Evolutionary conservation across 2,329 filamentous ascomycete genomes (phyloP).

Genomic region (Monilinia vaccinii-corymbosi): DNA sequence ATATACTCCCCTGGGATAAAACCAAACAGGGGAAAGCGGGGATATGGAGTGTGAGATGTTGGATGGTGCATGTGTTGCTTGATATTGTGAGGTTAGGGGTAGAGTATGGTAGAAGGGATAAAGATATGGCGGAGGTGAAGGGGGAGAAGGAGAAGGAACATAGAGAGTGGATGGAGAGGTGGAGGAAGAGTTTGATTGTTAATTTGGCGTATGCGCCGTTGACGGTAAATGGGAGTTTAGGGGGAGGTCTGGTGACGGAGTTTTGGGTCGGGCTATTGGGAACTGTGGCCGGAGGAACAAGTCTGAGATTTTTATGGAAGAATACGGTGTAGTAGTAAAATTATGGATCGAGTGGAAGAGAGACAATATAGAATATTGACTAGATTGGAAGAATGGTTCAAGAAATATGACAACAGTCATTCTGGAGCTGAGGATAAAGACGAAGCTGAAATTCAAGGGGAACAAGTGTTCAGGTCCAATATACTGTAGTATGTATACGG

Average conservation of each 20-base stretch:
- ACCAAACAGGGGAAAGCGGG: constrained; percentile 52
- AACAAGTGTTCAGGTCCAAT: background rate
- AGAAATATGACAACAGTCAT: background rate
- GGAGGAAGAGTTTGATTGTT: constrained; percentile 57
- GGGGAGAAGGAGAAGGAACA: constrained; percentile 28
- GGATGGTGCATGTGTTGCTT: constrained; percentile 67
- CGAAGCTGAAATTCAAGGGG: background rate
- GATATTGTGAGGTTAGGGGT: constrained; percentile 58
- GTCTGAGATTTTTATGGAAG: constrained; percentile 37
- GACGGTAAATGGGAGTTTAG: constrained; percentile 74
- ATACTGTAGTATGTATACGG: background rate
- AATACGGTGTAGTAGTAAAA: constrained; percentile 14
- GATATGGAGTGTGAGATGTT: constrained; percentile 68
- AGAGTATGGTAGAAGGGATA: constrained; percentile 26
- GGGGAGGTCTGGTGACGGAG: constrained; percentile 53
- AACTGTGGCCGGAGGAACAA: constrained; percentile 38
- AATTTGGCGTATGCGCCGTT: constrained; percentile 73
- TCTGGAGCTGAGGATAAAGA: too few species aligned
- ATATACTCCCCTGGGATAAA: constrained; percentile 51
- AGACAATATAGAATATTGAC: background rate
- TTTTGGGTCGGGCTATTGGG: constrained; percentile 50
- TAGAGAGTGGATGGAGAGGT: constrained; percentile 33
- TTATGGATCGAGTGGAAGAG: background rate
- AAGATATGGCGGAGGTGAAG: constrained; percentile 25
- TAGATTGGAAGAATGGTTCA: background rate